Conservation (phyloP, 1,284 basidiomycete species). For the Cystobasidiaceae sp. region DNA sequence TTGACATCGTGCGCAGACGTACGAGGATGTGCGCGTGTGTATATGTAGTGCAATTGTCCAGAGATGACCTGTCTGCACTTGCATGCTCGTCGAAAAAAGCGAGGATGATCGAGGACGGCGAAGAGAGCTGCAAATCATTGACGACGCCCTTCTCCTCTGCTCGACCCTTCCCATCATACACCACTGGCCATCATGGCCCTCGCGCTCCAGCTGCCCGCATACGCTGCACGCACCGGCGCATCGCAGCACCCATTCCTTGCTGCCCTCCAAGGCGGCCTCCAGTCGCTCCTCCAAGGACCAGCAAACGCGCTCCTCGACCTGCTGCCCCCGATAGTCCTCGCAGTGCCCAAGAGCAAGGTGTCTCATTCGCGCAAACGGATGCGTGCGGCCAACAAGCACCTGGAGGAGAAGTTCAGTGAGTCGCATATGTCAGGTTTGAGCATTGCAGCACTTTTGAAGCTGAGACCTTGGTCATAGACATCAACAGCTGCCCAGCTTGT, state of each 20-base stretch:
- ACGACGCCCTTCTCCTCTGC: not conserved
- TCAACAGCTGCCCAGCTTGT: slow-evolving; percentile 88
- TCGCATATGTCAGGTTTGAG: slow-evolving; percentile 31
- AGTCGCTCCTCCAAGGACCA: slow-evolving; percentile 20
- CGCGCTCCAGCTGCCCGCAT: no score
- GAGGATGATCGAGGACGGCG: not conserved
- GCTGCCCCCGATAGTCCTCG: slow-evolving; percentile 79
- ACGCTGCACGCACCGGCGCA: not conserved
- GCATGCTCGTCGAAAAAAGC: not conserved
- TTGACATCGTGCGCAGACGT: no score
- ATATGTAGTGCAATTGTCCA: not conserved
- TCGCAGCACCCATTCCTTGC: slow-evolving; percentile 9
- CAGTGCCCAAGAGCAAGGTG: slow-evolving; percentile 90
- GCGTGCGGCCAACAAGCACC: slow-evolving; percentile 87
- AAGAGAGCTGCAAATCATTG: not conserved
- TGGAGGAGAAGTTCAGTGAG: slow-evolving; percentile 89
- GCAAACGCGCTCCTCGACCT: slow-evolving; percentile 52
- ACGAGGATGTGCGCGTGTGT: not conserved
- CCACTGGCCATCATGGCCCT: not conserved
- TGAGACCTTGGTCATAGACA: slow-evolving; percentile 54
- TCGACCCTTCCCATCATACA: not conserved
- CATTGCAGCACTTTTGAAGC: not conserved
- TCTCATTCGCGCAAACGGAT: slow-evolving; percentile 93
- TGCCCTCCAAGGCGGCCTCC: slow-evolving; percentile 21
- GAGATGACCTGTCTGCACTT: not conserved